Evolutionary conservation across 345 rosid species (phyloP).

Genomic region (Durio zibethinus): DNA sequence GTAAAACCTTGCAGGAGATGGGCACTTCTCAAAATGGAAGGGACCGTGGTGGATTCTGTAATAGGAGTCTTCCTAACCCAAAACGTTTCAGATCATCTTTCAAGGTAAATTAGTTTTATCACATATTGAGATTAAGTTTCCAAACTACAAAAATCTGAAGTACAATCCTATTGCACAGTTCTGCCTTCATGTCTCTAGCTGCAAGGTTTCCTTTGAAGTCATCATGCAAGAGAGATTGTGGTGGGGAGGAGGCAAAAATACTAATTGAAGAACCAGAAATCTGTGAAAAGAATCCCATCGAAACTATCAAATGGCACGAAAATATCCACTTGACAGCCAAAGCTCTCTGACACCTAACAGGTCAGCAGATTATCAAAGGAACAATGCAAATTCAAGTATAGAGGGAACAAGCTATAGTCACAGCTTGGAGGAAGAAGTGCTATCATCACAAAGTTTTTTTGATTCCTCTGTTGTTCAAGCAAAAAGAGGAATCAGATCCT

Average conservation of each 20-base stretch:
- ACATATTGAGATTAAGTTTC: neutral
- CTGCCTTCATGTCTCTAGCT: constrained; percentile 90
- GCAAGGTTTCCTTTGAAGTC: constrained; percentile 68
- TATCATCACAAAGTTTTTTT: constrained; percentile 72
- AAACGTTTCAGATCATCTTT: constrained; percentile 93
- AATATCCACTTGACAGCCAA: constrained; percentile 35
- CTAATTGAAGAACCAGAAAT: constrained; percentile 61
- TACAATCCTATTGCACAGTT: constrained; percentile 50
- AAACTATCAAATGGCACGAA: constrained; percentile 40
- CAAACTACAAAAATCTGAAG: constrained; percentile 10
- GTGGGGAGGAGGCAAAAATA: constrained; percentile 26
- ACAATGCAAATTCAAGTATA: constrained; percentile 31
- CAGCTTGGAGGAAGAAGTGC: constrained; percentile 58
- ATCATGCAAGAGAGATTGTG: constrained; percentile 26
- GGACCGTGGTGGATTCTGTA: constrained; percentile 97
- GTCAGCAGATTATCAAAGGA: constrained; percentile 38
- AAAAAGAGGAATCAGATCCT: constrained; percentile 45
- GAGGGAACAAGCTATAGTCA: constrained; percentile 45
- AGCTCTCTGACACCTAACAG: constrained; percentile 31
- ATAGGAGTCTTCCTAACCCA: constrained; percentile 96
- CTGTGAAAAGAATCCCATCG: constrained; percentile 34
- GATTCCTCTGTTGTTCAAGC: constrained; percentile 45
- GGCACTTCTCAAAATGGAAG: constrained; percentile 97
- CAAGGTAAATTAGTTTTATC: constrained; percentile 55
- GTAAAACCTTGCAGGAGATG: constrained; percentile 61